Evolutionary conservation across 2,329 filamentous ascomycete species (phyloP).

Genomic region (Furcasterigmium sp.): DNA sequence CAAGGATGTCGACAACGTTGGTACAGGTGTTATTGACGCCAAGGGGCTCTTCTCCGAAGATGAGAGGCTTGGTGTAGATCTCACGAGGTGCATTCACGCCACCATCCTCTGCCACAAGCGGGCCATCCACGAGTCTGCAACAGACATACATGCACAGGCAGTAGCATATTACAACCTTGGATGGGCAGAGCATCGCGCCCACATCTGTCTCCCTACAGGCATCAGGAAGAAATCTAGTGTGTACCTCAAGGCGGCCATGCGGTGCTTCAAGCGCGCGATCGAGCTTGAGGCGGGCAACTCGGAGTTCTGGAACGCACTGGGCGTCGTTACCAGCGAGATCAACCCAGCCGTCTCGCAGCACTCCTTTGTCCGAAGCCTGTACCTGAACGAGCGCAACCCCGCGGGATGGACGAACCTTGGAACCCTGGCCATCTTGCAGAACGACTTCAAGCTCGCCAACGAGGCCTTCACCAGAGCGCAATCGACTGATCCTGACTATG

Average conservation of each 20-base stretch:
- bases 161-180: slow-evolving; percentile 97
- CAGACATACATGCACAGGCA: slow-evolving; percentile 81
- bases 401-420: slow-evolving; percentile 89
- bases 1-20: slow-evolving; percentile 62
- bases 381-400: slow-evolving; percentile 82
- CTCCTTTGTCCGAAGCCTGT: slow-evolving; percentile 85
- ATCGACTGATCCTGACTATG: slow-evolving; percentile 89
- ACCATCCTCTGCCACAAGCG: slow-evolving; percentile 84
- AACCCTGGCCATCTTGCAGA: slow-evolving; percentile 76
- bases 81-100: slow-evolving; percentile 60
- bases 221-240: slow-evolving; percentile 54
- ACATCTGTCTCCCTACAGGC: slow-evolving; percentile 54
- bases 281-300: slow-evolving; percentile 90
- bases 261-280: slow-evolving; percentile 92
- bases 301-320: slow-evolving; percentile 96
- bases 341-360: slow-evolving; percentile 89
- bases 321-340: slow-evolving; percentile 80
- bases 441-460: slow-evolving; percentile 81
- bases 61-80: slow-evolving; percentile 40
- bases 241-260: slow-evolving; percentile 75
- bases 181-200: slow-evolving; percentile 84
- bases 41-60: slow-evolving; percentile 39
- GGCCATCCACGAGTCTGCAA: slow-evolving; percentile 66
- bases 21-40: slow-evolving; percentile 37
- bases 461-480: slow-evolving; percentile 86